These are phyloP conservation scores for Hypoxylon intermedium DNA, from an alignment of 495 filamentous ascomycete genomes.

Conservation along the genomic window DNA sequence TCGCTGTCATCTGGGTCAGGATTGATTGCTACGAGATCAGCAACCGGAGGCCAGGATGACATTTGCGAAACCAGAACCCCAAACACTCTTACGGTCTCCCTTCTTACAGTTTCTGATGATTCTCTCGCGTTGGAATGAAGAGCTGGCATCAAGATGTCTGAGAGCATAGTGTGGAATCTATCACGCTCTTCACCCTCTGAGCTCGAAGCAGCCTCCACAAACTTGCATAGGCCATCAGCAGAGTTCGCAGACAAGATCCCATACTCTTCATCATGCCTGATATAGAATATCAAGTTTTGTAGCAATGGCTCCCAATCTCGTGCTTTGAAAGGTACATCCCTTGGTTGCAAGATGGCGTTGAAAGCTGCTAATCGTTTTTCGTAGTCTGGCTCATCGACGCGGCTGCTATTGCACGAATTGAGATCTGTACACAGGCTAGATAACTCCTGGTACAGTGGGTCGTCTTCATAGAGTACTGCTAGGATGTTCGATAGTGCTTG, in stretches of 20 bases:
- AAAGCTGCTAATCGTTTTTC: slow-evolving; percentile 81
- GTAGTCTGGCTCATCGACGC: slow-evolving; percentile 85
- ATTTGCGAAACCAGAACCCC: slow-evolving; percentile 77
- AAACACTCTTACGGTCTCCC: slow-evolving; percentile 79
- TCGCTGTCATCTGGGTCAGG: slow-evolving; percentile 68
- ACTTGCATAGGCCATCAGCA: slow-evolving; percentile 79
- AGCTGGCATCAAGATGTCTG: slow-evolving; percentile 71
- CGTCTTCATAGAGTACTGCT: slow-evolving; percentile 67
- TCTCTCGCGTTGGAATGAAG: slow-evolving; percentile 77
- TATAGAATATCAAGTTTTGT: slow-evolving; percentile 87
- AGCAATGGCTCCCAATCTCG: slow-evolving; percentile 90
- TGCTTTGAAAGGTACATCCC: slow-evolving; percentile 61
- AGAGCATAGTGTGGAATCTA: slow-evolving; percentile 57
- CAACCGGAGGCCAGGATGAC: slow-evolving; percentile 69
- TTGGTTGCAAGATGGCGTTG: slow-evolving; percentile 68
- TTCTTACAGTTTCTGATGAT: slow-evolving; percentile 79
- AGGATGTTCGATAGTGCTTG: slow-evolving; percentile 75
- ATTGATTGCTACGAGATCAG: slow-evolving; percentile 77
- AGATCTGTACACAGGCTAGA: slow-evolving; percentile 77
- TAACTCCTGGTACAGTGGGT: slow-evolving; percentile 65
- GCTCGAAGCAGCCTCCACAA: slow-evolving; percentile 65
- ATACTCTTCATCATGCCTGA: slow-evolving; percentile 86
- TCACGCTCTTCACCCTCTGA: slow-evolving; percentile 50
- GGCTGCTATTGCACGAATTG: slow-evolving; percentile 73
- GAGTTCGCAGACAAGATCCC: slow-evolving; percentile 82